A percentile compares a stretch with the other conserved stretches of the same genome.
Evolutionary conservation across 192 early-diverging fungal genomes (phyloP).

Genomic region (Rhizoclosmatium globosum): DNA sequence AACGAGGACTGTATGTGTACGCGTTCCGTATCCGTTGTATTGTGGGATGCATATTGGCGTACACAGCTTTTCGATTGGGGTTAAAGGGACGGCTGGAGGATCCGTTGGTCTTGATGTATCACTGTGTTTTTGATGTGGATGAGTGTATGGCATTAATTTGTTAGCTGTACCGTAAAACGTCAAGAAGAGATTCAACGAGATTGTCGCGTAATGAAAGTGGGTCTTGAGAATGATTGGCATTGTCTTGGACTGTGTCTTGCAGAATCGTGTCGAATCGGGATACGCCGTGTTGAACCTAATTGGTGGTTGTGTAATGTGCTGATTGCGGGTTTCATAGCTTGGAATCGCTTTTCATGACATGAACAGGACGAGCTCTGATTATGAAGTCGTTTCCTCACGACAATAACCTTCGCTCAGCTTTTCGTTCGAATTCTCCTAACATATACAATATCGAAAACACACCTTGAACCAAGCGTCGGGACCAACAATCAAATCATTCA

Average conservation of each 20-base stretch:
- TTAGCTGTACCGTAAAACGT: neutral
- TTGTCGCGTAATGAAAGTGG: neutral
- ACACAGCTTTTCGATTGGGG: slow-evolving; percentile 14
- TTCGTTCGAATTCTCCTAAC: no score
- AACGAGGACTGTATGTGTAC: slow-evolving; percentile 50
- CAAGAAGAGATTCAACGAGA: slow-evolving; percentile 7
- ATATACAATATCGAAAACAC: no score
- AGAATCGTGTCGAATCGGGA: neutral
- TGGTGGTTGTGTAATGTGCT: neutral
- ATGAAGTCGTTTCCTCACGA: no score
- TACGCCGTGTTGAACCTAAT: neutral
- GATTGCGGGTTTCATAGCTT: neutral
- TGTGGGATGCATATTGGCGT: slow-evolving; percentile 52
- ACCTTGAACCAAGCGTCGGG: slow-evolving; percentile 24
- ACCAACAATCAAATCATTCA: slow-evolving; percentile 36
- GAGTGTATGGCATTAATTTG: neutral
- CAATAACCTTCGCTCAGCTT: no score
- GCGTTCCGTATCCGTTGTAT: slow-evolving; percentile 44
- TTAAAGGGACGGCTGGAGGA: neutral
- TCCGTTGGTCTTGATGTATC: neutral
- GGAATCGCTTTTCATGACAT: neutral
- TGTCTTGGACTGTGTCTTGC: no score
- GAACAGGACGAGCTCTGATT: no score
- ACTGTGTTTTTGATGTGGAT: neutral
- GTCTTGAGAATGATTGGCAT: no score